phyloP scores from a whole-genome alignment of 2,329 filamentous ascomycete species.

The Xylariaceae sp. region DNA sequence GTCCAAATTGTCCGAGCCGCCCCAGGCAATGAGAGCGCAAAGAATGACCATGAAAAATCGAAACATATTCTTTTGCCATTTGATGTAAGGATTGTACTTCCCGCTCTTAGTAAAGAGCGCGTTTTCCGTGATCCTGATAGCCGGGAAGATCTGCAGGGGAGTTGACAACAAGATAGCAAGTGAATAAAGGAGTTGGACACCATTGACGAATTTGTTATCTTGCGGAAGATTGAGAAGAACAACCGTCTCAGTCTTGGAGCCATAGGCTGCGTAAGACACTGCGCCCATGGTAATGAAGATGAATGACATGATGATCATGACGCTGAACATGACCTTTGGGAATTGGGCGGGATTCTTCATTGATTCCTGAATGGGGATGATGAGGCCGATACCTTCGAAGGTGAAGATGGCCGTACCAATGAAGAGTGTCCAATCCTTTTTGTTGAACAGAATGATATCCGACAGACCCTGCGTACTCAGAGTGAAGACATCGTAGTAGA shows the following conservation, averaged over 20 bases:
- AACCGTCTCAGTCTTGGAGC: constrained; percentile 91
- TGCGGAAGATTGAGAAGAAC: constrained; percentile 95
- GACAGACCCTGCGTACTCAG: constrained; percentile 69
- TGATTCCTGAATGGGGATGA: constrained; percentile 96
- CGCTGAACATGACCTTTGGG: constrained; percentile 75
- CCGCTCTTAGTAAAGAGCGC: constrained; percentile 89
- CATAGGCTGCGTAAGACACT: constrained; percentile 92
- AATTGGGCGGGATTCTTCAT: constrained; percentile 92
- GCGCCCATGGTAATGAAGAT: constrained; percentile 89
- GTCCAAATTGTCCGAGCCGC: constrained; percentile 85
- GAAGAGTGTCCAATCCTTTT: constrained; percentile 90
- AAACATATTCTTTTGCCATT: constrained; percentile 99
- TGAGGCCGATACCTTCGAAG: constrained; percentile 94
- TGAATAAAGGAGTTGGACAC: constrained; percentile 95
- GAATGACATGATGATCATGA: constrained; percentile 93
- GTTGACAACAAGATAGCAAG: constrained; percentile 94
- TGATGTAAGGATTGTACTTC: constrained; percentile 97
- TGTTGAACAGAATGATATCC: constrained; percentile 88
- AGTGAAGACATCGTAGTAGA: constrained; percentile 90
- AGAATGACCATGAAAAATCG: constrained; percentile 86
- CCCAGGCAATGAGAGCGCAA: constrained; percentile 85
- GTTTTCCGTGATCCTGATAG: constrained; percentile 93
- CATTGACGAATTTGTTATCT: constrained; percentile 91
- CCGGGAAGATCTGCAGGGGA: constrained; percentile 93
- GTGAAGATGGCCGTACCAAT: constrained; percentile 99